phyloP scores from a whole-genome alignment of 2,329 filamentous ascomycete species.

The Clonostachys byssicola region DNA sequence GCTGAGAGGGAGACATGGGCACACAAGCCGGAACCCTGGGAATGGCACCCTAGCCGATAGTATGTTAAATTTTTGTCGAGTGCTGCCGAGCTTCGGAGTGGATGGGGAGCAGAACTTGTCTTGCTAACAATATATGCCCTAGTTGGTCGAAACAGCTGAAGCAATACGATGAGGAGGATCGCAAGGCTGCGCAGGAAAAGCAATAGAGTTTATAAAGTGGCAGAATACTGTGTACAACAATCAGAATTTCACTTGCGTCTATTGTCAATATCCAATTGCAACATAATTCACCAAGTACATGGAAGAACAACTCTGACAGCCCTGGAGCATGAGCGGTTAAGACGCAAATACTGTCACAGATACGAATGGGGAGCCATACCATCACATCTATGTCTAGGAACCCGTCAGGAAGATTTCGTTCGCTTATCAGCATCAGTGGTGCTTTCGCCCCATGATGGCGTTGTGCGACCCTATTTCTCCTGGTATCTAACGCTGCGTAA shows the following conservation, averaged over 20 bases:
- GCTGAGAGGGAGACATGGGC: conserved; percentile 70
- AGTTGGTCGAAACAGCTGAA: conserved; percentile 42
- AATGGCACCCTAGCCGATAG: conserved; percentile 84
- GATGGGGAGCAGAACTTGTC: conserved; percentile 1
- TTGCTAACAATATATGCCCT: conserved; percentile 10
- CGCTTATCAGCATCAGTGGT: too few species aligned
- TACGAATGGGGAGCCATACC: too few species aligned
- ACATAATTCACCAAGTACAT: too few species aligned
- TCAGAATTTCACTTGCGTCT: conserved; percentile 4
- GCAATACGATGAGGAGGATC: conserved; percentile 38
- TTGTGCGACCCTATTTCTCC: too few species aligned
- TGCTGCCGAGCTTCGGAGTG: background rate
- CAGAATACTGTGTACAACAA: conserved; percentile 12
- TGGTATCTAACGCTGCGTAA: too few species aligned
- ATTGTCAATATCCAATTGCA: too few species aligned
- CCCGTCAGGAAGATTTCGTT: too few species aligned
- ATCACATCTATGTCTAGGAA: too few species aligned
- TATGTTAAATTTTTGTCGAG: conserved; percentile 37
- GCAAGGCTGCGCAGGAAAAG: conserved; percentile 21
- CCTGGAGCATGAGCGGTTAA: too few species aligned
- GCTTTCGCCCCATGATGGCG: too few species aligned
- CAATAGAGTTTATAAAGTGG: conserved; percentile 8
- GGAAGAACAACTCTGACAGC: too few species aligned
- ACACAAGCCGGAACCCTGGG: conserved; percentile 69
- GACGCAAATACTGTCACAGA: too few species aligned